Evolutionary conservation across 108 stramenopile genomes (phyloP), one percentile per base, ranked within the genome.

Genomic region (Conticribra weissflogii): DNA sequence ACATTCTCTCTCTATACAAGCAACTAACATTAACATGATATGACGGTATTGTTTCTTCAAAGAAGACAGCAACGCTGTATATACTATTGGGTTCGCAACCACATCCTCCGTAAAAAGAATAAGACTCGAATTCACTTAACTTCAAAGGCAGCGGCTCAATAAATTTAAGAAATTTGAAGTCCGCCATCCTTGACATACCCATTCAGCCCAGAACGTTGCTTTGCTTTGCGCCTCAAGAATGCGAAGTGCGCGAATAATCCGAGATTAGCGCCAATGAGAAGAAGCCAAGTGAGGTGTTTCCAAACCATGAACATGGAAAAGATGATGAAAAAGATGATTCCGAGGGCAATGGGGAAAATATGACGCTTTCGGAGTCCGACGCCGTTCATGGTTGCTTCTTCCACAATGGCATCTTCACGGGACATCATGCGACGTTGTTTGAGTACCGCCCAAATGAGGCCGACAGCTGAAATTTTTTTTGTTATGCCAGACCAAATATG

Each of bases 391-490:
- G 73, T 54, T 8, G 78, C 78, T 70, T 79, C 78, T 69, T 79
- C 78, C 5, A 75, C 72, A 14, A 79, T 75, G 24, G 78, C 78
- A 57, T 79, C 78, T 56, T 79, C 73, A 3, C 68, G 66, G 44
- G 78, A 50, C 78, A 79, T 79, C 22, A 55, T 58, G 24, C 73
- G 72, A 27, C 78, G 78, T 75, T 79, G 78, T 44, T 74, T 75
- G 73, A 75, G 71, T 22, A 79, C 78, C 59, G 70, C 50, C 72
- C 72, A 75, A 0, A 74, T 52, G 24, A 74, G 51, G 31, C 54
- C 66, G 44, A 69, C 31, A n/a, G 53, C 75, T 76, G 66, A n/a
- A n/a, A n/a, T n/a, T n/a, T n/a, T n/a, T n/a, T n/a, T n/a, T n/a
- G n/a, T n/a, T n/a, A n/a, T n/a, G n/a, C n/a, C n/a, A n/a, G n/a